phyloP scores from a whole-genome alignment of 108 stramenopile species.

The Thalassiosira profunda region DNA sequence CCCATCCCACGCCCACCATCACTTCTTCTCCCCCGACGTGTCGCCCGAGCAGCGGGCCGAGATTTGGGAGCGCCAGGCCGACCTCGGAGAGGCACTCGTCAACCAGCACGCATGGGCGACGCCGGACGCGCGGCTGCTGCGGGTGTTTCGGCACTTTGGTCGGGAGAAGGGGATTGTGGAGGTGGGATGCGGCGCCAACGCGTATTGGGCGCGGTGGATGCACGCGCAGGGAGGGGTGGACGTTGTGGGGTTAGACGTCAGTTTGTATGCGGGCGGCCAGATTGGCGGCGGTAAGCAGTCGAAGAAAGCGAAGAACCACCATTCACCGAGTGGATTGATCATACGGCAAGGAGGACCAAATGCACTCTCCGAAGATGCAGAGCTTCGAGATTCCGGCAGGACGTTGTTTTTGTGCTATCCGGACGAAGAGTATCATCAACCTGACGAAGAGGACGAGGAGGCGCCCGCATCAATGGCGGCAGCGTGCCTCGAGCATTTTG shows the following conservation, averaged over 20 bases:
- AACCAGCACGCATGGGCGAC: conserved; percentile 86
- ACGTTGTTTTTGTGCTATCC: conserved; percentile 91
- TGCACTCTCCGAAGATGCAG: conserved; percentile 49
- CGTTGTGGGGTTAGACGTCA: conserved; percentile 76
- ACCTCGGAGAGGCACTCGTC: conserved; percentile 79
- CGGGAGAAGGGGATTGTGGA: conserved; percentile 91
- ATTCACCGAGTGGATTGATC: conserved; percentile 16
- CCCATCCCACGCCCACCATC: conserved; percentile 36
- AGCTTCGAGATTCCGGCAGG: conserved; percentile 46
- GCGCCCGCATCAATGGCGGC: conserved; percentile 60
- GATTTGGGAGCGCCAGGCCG: conserved; percentile 84
- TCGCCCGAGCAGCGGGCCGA: conserved; percentile 68
- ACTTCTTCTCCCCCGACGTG: conserved; percentile 68
- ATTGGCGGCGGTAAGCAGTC: conserved; percentile 17
- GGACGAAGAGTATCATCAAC: conserved; percentile 73
- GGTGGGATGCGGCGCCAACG: conserved; percentile 88
- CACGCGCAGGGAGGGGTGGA: conserved; percentile 63
- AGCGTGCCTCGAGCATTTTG: conserved; percentile 77
- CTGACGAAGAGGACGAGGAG: conserved; percentile 15
- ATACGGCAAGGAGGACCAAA: conserved; percentile 72
- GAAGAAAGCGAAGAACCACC: conserved; percentile 11
- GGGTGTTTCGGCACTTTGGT: conserved; percentile 65
- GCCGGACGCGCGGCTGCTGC: conserved; percentile 60
- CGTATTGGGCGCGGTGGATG: conserved; percentile 78
- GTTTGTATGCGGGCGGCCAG: conserved; percentile 62